phyloP scores from a whole-genome alignment of 2,329 filamentous ascomycete species.

The Atkinsonella texensis region DNA sequence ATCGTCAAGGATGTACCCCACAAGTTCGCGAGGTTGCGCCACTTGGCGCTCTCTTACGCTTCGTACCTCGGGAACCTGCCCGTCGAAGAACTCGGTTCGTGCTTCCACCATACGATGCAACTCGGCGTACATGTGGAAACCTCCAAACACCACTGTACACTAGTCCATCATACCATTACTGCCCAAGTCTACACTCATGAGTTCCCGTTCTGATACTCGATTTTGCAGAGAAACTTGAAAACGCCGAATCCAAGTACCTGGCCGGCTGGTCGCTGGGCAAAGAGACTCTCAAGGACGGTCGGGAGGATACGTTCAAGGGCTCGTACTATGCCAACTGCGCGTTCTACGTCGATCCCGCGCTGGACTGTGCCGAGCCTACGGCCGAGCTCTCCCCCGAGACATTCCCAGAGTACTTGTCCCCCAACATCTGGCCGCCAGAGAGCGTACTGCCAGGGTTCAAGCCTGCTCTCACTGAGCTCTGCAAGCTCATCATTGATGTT shows the following conservation, averaged over 20 bases:
- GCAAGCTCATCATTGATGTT: conserved; percentile 75
- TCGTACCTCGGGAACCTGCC: conserved; percentile 81
- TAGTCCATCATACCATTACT: too few relatives aligned
- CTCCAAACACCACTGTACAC: too few relatives aligned
- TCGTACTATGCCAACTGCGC: conserved; percentile 78
- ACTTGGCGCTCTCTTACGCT: conserved; percentile 68
- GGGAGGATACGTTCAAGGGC: conserved; percentile 69
- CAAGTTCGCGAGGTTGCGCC: conserved; percentile 59
- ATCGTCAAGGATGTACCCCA: conserved; percentile 76
- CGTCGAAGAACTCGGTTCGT: conserved; percentile 52
- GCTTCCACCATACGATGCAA: background rate
- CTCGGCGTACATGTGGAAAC: too few relatives aligned
- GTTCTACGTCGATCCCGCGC: conserved; percentile 54
- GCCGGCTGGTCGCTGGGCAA: conserved; percentile 74
- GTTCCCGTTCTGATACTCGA: background rate
- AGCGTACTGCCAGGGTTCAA: conserved; percentile 63
- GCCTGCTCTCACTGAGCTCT: conserved; percentile 60
- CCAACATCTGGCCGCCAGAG: conserved; percentile 76
- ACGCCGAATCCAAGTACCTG: conserved; percentile 49
- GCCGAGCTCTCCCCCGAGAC: conserved; percentile 43
- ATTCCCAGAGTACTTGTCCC: conserved; percentile 79
- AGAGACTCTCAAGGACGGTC: conserved; percentile 66
- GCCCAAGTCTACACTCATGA: too few relatives aligned
- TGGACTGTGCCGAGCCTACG: conserved; percentile 51
- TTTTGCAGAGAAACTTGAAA: conserved; percentile 40